A percentile compares a stretch with the other conserved stretches of the same genome.
Conservation (phyloP, 805 yeast species). For the Nakazawaea ambrosiae region DNA sequence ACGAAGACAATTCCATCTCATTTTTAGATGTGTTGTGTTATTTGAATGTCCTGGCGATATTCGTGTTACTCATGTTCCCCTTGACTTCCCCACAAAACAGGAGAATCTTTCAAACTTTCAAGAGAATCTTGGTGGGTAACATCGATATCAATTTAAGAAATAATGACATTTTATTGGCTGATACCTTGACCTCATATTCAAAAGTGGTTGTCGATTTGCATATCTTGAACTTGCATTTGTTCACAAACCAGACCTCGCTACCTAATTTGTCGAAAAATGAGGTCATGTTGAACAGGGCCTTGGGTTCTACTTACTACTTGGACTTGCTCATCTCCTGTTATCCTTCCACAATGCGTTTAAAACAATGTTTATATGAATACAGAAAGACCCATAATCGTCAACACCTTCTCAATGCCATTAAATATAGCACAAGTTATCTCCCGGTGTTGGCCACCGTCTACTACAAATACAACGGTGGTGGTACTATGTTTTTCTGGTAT, state of each 20-base stretch:
- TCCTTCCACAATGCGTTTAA: constrained; percentile 72
- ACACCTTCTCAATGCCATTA: constrained; percentile 66
- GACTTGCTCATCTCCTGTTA: constrained; percentile 27
- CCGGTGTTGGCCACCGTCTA: constrained; percentile 38
- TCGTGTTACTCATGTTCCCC: constrained; percentile 29
- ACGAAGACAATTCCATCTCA: constrained; percentile 18
- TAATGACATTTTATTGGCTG: constrained; percentile 78
- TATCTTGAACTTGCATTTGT: constrained; percentile 43
- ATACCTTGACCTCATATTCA: constrained; percentile 76
- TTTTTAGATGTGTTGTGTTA: constrained; percentile 30
- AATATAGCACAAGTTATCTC: constrained; percentile 59
- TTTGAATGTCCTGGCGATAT: constrained; percentile 27
- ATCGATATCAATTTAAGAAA: constrained; percentile 56
- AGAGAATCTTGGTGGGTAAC: constrained; percentile 49
- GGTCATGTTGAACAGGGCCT: constrained; percentile 19
- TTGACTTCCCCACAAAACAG: constrained; percentile 25
- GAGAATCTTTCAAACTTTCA: constrained; percentile 41
- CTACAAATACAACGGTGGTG: constrained; percentile 18
- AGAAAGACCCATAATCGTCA: constrained; percentile 36
- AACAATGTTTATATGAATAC: constrained; percentile 77
- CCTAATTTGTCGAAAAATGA: constrained; percentile 18
- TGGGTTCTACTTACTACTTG: constrained; percentile 23
- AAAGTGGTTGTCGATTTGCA: constrained; percentile 69
- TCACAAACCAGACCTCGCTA: constrained; percentile 28
- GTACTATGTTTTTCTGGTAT: constrained; percentile 33